Evolutionary conservation across 1,139 yeast genomes (phyloP), one percentile per base, ranked within the genome.

Genomic region (Yamadazyma mexicana): DNA sequence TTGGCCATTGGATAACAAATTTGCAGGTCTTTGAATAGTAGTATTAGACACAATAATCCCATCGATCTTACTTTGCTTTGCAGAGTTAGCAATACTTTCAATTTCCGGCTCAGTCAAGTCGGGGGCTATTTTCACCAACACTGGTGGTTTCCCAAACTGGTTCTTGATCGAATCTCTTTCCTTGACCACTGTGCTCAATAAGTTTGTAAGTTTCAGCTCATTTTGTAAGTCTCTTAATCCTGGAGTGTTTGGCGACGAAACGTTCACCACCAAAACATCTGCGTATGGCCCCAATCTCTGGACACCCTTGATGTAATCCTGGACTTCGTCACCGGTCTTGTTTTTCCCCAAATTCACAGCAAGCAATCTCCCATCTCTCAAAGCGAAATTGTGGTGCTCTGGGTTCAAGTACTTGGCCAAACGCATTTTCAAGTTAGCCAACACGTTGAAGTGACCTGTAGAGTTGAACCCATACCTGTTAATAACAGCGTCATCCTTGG

Each of bases 211-310:
- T 58, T 84, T 86, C 45, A 73, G 74, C 53, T 87, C 96, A 45
- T 69, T 77, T 65, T 91, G 98, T 48, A 91, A 74, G 50, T 83
- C 88, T 55, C 98, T 79, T 49, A 91, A 73, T 2, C 98, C 98
- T 2, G 98, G 97, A 1, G 98, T 92, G 59, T 91, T 91, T 45
- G 98, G 98, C 36, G 95, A 86, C 0, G 96, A 88, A n/a, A 91
- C 96, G 55, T 91, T 91, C 48, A 91, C 77, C 29, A 91, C 92
- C 43, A 91, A 68, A 5, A 87, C 91, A 64, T 92, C 98, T 4
- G 98, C 96, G 54, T 75, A 81, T 11, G 83, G 79, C 8, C 95
- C 95, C 51, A 91, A 78, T 40, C 83, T 71, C 44, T 79, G 77
- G 29, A 92, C 95, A 43, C 98, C 98, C 48, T 77, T 74, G 38